phyloP scores from a whole-genome alignment of 352 stramenopile genomes.

The Elongisporangium prolatum region DNA sequence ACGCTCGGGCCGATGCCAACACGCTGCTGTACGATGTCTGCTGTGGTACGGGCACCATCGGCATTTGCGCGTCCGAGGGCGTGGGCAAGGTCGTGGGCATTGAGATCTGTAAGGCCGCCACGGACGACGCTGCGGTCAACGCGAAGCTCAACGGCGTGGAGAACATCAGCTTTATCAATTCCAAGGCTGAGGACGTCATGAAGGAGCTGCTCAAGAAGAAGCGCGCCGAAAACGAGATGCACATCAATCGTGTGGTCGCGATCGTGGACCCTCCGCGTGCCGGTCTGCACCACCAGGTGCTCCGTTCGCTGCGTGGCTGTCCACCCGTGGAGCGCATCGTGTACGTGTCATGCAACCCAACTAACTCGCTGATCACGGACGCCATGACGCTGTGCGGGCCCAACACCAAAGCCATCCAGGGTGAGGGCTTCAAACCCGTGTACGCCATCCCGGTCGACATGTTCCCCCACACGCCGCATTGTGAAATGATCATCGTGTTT shows the following conservation, averaged over 20 bases:
- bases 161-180: conserved; percentile 90
- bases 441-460: conserved; percentile 96
- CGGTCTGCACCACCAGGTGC: conserved; percentile 91
- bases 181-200: conserved; percentile 90
- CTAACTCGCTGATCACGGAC: conserved; percentile 90
- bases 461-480: conserved; percentile 98
- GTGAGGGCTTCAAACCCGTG: conserved; percentile 89
- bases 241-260: conserved; percentile 85
- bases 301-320: conserved; percentile 82
- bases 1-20: conserved; percentile 60
- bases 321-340: conserved; percentile 88
- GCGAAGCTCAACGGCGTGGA: conserved; percentile 76
- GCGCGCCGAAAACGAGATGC: conserved; percentile 38
- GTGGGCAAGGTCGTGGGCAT: conserved; percentile 80
- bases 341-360: conserved; percentile 99
- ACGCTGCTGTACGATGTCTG: conserved; percentile 97
- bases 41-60: conserved; percentile 98
- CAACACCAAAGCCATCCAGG: conserved; percentile 90
- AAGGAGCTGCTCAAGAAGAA: conserved; percentile 70
- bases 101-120: conserved; percentile 87
- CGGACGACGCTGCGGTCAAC: conserved; percentile 88
- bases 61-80: conserved; percentile 88
- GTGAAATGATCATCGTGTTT: conserved; percentile 98
- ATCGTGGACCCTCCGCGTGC: conserved; percentile 97
- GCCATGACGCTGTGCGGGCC: conserved; percentile 89